Conservation (phyloP, 495 filamentous ascomycete genomes). For the Neurospora sublineolata region DNA sequence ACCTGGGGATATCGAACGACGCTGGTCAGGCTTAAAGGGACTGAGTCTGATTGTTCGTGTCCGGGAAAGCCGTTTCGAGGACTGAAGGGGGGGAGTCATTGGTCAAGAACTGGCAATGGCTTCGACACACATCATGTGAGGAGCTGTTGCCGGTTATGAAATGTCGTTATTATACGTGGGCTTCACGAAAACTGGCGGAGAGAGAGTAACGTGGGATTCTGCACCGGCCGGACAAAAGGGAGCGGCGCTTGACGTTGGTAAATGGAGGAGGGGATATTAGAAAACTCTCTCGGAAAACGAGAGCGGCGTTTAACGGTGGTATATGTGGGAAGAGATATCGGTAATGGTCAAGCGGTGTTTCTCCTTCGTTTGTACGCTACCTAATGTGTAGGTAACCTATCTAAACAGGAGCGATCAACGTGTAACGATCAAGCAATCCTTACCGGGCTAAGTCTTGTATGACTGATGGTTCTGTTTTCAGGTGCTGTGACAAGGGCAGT, state of each 20-base stretch:
- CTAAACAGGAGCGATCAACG: too few relatives aligned
- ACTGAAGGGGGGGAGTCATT: neutral
- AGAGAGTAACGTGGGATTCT: neutral
- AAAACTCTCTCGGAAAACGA: neutral
- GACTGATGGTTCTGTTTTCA: too few relatives aligned
- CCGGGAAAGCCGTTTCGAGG: neutral
- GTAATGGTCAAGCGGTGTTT: neutral
- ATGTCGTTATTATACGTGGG: neutral
- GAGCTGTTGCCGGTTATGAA: neutral
- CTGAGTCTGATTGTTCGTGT: neutral
- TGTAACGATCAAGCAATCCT: too few relatives aligned
- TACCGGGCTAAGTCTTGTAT: too few relatives aligned
- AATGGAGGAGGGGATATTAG: too few relatives aligned
- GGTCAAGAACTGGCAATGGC: neutral
- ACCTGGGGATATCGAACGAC: neutral
- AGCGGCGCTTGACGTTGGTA: neutral
- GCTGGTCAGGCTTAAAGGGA: neutral
- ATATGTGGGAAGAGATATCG: neutral
- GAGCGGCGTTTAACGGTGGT: neutral
- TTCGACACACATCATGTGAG: neutral
- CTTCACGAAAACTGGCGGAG: neutral
- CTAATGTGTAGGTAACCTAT: too few relatives aligned
- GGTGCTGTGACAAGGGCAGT: too few relatives aligned
- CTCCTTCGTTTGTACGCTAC: neutral
- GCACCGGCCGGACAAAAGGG: neutral